Percentiles rank a stretch among this genome's conserved stretches.
Conservation (phyloP, 2,329 filamentous ascomycete genomes). For the Colletotrichum sojae region DNA sequence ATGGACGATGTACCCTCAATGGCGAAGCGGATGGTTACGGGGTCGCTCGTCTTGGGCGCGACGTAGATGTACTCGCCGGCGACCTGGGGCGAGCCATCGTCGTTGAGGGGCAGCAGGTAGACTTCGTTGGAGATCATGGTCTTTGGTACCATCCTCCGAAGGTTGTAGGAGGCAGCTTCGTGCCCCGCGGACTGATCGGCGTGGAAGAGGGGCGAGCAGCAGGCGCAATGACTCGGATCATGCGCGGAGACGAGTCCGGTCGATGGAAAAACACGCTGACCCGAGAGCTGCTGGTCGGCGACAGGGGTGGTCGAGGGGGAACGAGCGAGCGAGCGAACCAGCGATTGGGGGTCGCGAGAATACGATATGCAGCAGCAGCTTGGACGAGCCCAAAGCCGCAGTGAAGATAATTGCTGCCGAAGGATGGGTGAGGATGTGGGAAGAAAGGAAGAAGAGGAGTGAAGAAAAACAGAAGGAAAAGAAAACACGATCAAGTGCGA, state of each 20-base stretch:
- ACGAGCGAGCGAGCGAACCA: not conserved
- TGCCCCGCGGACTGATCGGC: conserved; percentile 41
- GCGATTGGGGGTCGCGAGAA: not conserved
- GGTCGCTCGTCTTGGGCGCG: conserved; percentile 79
- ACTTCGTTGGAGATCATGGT: conserved; percentile 79
- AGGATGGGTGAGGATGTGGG: conserved; percentile 1
- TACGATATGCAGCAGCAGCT: conserved; percentile 8
- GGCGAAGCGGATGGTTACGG: conserved; percentile 86
- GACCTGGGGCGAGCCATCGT: conserved; percentile 92
- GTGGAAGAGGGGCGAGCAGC: conserved; percentile 21
- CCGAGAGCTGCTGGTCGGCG: conserved; percentile 3
- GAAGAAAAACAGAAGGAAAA: not conserved
- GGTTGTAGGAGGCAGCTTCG: conserved; percentile 41
- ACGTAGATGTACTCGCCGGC: conserved; percentile 93
- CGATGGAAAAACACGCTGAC: conserved; percentile 32
- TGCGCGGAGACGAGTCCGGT: conserved; percentile 35
- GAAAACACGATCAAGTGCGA: conserved; percentile 19
- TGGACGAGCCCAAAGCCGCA: conserved; percentile 1
- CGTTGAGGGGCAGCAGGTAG: conserved; percentile 91
- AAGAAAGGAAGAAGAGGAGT: conserved; percentile 9
- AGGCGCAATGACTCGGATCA: conserved; percentile 31
- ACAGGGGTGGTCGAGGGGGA: conserved; percentile 15
- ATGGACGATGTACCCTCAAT: conserved; percentile 97
- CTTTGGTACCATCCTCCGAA: conserved; percentile 68
- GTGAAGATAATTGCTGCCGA: not conserved